phyloP scores from a whole-genome alignment of 345 rosid genomes.

The Populus davidiana region DNA sequence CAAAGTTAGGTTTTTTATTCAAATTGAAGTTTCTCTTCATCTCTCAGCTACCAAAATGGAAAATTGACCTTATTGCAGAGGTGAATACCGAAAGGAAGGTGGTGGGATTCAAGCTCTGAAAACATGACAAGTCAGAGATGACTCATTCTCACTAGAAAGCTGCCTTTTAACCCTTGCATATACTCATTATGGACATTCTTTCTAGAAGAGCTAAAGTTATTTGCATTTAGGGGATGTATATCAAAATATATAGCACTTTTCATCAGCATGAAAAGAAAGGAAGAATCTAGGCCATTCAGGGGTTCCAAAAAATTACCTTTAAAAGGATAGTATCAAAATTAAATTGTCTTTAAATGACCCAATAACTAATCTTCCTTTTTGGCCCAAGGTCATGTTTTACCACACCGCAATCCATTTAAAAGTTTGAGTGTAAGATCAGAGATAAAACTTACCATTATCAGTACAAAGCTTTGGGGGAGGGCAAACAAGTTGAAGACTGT shows the following conservation, averaged over 20 bases:
- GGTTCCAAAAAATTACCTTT: neutral
- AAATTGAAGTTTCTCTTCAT: neutral
- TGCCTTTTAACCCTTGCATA: neutral
- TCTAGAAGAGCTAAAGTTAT: neutral
- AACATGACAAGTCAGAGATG: neutral
- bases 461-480: slow-evolving; percentile 93
- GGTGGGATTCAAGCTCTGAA: neutral
- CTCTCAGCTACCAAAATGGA: neutral
- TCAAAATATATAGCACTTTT: neutral
- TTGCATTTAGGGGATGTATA: neutral
- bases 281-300: neutral
- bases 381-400: neutral
- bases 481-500: slow-evolving; percentile 68
- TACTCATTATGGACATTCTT: neutral
- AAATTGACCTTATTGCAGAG: neutral
- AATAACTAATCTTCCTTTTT: neutral
- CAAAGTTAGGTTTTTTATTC: neutral
- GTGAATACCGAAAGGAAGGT: neutral
- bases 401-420: neutral
- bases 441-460: slow-evolving; percentile 63
- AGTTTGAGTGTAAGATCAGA: neutral
- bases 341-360: neutral
- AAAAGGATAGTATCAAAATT: too few relatives aligned
- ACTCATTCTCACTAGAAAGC: neutral
- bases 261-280: neutral